Conservation (phyloP, 1,284 basidiomycete species). For the Tetrapyrgos nigripes region DNA sequence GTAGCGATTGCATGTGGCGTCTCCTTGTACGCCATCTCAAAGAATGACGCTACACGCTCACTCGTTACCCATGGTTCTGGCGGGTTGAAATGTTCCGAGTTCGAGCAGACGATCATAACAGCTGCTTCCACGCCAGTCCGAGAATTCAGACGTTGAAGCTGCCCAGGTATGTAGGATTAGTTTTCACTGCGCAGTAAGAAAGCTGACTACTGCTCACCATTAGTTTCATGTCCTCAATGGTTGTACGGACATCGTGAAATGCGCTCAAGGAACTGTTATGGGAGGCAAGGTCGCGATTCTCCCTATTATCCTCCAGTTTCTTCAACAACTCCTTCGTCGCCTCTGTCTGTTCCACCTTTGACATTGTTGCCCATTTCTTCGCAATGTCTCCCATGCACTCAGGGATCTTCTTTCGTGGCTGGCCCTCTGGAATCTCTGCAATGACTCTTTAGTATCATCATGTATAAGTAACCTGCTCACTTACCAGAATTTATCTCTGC, state of each 20-base stretch:
- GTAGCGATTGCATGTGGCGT: conserved; percentile 2
- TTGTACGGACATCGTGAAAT: conserved; percentile 14
- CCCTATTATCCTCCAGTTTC: conserved; percentile 3
- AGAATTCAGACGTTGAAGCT: conserved; percentile 13
- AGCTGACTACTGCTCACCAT: no score
- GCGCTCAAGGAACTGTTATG: conserved; percentile 8
- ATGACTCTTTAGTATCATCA: no score
- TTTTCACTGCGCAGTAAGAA: no score
- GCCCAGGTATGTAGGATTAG: no score
- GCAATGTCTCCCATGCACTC: conserved; percentile 6
- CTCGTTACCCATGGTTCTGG: conserved; percentile 9
- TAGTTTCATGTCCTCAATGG: conserved; percentile 1
- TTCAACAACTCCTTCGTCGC: conserved; percentile 1
- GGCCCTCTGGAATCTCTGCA: conserved; percentile 4
- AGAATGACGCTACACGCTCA: conserved; percentile 10
- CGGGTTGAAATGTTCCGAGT: conserved; percentile 8
- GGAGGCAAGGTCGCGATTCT: conserved; percentile 5
- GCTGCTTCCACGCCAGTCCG: conserved; percentile 14
- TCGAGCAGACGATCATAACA: conserved; percentile 7
- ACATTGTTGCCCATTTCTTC: no score
- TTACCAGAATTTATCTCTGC: no score
- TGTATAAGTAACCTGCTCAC: no score
- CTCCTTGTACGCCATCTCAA: conserved; percentile 8
- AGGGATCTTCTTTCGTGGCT: conserved; percentile 4
- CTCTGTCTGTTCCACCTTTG: background rate